phyloP scores from a whole-genome alignment of 371 early-diverging fungal genomes.

The Encephalitozoon romaleae region DNA sequence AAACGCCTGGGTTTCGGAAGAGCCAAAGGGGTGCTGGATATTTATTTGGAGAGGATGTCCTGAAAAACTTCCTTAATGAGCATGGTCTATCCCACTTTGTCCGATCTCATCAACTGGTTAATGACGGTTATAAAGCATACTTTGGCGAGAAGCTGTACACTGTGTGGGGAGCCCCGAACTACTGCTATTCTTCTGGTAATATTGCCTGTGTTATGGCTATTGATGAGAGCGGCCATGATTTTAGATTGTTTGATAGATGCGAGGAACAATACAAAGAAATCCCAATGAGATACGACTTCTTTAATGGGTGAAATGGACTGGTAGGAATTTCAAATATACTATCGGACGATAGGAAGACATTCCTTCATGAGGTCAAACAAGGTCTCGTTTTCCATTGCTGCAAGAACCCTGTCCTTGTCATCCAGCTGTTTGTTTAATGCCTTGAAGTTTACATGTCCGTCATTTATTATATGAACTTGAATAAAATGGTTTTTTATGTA shows the following conservation, averaged over 20 bases:
- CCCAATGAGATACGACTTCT: neutral
- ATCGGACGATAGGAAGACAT: neutral
- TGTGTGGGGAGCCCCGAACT: slow-evolving; percentile 50
- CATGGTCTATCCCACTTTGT: slow-evolving; percentile 13
- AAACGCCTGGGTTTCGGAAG: slow-evolving; percentile 22
- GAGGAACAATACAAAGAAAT: slow-evolving; percentile 16
- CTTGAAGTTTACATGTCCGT: slow-evolving; percentile 82
- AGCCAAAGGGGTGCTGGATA: slow-evolving; percentile 53
- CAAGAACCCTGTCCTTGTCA: slow-evolving; percentile 96
- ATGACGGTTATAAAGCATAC: slow-evolving; percentile 24
- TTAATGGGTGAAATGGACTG: neutral
- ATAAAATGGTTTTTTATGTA: slow-evolving; percentile 78
- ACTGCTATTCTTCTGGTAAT: slow-evolving; percentile 35
- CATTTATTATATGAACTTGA: slow-evolving; percentile 66
- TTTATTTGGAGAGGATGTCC: slow-evolving; percentile 47
- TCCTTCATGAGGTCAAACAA: slow-evolving; percentile 47
- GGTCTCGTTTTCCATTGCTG: slow-evolving; percentile 78
- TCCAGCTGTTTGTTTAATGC: slow-evolving; percentile 90
- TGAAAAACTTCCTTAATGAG: slow-evolving; percentile 22
- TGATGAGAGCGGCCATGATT: slow-evolving; percentile 4
- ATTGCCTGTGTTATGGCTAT: slow-evolving; percentile 26
- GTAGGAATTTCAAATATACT: neutral
- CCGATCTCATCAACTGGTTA: slow-evolving; percentile 44
- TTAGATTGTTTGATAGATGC: slow-evolving; percentile 25
- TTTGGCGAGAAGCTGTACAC: slow-evolving; percentile 31